Percentiles rank a stretch among this genome's conserved stretches.
Evolutionary conservation across 106 monocot species (phyloP).

Genomic region (Dendrobium nobile): DNA sequence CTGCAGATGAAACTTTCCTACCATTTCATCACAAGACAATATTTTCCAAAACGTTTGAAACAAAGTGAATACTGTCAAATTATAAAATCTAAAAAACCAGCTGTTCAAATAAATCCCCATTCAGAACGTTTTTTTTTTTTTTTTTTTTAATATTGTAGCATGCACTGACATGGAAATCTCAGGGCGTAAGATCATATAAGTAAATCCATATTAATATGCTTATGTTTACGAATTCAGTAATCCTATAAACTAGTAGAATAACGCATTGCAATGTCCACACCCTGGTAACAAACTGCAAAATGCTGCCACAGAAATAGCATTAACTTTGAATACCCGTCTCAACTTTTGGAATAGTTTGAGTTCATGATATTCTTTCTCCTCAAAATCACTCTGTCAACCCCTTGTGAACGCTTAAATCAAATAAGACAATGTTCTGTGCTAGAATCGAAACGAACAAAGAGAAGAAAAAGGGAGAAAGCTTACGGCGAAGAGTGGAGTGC

Average conservation of each 20-base stretch:
- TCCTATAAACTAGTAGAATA: neutral
- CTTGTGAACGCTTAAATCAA: neutral
- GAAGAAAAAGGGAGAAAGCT: neutral
- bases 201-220: neutral
- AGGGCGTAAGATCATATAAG: too few relatives aligned
- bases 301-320: neutral
- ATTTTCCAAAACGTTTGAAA: neutral
- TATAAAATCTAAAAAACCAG: neutral
- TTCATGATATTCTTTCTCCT: neutral
- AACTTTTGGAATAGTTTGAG: neutral
- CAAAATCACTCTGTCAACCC: neutral
- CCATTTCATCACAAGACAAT: neutral
- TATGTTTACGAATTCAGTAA: neutral
- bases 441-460: neutral
- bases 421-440: neutral
- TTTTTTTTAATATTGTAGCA: too few relatives aligned
- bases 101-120: neutral
- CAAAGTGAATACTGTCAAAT: too few relatives aligned
- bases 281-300: neutral
- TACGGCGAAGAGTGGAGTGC: conserved; percentile 21
- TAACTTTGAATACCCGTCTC: neutral
- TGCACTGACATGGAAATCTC: too few relatives aligned
- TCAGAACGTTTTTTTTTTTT: too few relatives aligned
- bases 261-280: neutral
- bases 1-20: too few relatives aligned